Conservation (phyloP, 108 stramenopile genomes). For the Cyclostephanos invisitatus region DNA sequence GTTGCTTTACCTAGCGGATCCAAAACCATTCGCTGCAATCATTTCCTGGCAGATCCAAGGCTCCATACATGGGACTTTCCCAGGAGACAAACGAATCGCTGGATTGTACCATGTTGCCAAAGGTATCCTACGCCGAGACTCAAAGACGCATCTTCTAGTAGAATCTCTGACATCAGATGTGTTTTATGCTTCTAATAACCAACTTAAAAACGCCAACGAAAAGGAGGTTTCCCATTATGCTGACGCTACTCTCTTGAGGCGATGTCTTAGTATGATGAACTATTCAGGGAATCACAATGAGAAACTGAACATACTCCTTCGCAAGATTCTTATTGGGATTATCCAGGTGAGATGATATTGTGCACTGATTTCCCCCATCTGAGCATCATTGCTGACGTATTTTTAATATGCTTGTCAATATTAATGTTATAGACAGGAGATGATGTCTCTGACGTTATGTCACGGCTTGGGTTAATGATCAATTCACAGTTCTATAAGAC, state of each 20-base stretch:
- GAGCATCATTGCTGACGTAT: slow-evolving; percentile 1
- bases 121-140: slow-evolving; percentile 14
- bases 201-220: neutral
- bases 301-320: slow-evolving; percentile 11
- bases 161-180: slow-evolving; percentile 17
- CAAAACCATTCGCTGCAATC: slow-evolving; percentile 47
- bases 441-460: slow-evolving; percentile 1
- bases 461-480: slow-evolving; percentile 13
- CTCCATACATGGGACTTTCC: neutral
- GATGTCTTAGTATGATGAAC: slow-evolving; percentile 41
- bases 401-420: neutral
- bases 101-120: slow-evolving; percentile 21
- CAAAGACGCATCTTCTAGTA: neutral
- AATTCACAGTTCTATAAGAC: neutral
- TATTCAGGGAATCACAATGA: slow-evolving; percentile 10
- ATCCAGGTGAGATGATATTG: slow-evolving; percentile 30
- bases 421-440: slow-evolving; percentile 9
- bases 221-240: neutral
- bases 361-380: neutral
- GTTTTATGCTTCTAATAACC: slow-evolving; percentile 8
- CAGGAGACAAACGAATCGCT: slow-evolving; percentile 12
- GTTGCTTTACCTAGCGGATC: slow-evolving; percentile 39
- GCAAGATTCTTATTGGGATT: slow-evolving; percentile 15
- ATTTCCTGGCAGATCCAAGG: slow-evolving; percentile 18
- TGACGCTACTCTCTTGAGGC: slow-evolving; percentile 15